These are phyloP conservation scores for Nicotiana undulata DNA, from an alignment of 257 asterid species.

Conservation along the genomic window DNA sequence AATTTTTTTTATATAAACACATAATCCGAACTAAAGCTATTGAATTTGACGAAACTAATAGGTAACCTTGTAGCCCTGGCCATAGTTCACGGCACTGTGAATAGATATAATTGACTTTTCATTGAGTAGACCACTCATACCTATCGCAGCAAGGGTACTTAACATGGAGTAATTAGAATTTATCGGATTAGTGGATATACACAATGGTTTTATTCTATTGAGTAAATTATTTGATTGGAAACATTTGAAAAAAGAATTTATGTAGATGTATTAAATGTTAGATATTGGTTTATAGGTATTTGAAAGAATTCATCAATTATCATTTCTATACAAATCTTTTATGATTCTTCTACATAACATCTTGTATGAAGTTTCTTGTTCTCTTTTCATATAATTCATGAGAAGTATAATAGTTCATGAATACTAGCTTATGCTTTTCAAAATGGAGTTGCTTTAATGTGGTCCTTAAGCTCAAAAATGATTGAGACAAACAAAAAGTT, in stretches of 20 bases:
- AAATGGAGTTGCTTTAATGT: no score
- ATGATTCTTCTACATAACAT: not conserved
- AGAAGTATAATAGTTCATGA: no score
- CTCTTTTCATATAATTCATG: not conserved
- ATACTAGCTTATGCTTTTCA: no score
- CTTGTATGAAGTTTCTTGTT: not conserved
- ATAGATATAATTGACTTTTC: not conserved
- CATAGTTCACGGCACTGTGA: no score
- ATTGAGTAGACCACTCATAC: not conserved
- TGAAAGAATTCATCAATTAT: not conserved
- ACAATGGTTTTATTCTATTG: not conserved
- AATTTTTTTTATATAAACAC: no score
- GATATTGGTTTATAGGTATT: not conserved
- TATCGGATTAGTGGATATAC: not conserved
- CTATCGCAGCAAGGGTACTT: not conserved
- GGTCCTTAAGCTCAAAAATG: no score
- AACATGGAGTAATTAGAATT: no score
- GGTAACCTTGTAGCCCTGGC: rapidly evolving
- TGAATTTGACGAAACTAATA: rapidly evolving
- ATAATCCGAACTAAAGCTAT: no score
- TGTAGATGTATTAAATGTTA: not conserved
- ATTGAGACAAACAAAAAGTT: not conserved
- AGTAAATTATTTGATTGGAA: not conserved
- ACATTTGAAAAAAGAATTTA: not conserved
- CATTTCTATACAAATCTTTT: not conserved